Conservation (phyloP, 2,329 filamentous ascomycete species). For the Nemania sp. region DNA sequence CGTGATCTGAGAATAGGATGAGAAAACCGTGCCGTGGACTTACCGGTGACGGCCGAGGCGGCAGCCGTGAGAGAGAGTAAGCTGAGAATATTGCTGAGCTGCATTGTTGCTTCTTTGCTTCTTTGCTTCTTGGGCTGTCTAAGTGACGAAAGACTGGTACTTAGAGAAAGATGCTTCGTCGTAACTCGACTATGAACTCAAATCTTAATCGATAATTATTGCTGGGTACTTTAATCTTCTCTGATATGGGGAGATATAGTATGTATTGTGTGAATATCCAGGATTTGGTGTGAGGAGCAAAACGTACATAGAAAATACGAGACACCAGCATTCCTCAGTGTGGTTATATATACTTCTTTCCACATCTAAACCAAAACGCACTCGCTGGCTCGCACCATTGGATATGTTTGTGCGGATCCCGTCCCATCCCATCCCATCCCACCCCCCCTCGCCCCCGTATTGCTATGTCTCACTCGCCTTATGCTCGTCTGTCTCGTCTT, state of each 20-base stretch:
- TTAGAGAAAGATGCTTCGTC: not conserved
- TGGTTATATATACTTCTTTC: constrained; percentile 16
- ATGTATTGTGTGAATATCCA: not conserved
- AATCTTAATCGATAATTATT: not conserved
- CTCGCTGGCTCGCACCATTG: not conserved
- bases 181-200: not conserved
- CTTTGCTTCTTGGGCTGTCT: no score
- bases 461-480: constrained; percentile 3
- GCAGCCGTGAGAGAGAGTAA: constrained; percentile 37
- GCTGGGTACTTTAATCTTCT: no score
- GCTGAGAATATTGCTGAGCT: constrained; percentile 38
- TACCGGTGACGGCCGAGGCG: constrained; percentile 37
- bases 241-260: not conserved
- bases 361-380: not conserved
- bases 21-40: not conserved
- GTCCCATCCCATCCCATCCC: no score
- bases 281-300: constrained; percentile 7
- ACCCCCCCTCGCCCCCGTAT: no score
- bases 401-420: constrained; percentile 5
- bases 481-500: constrained; percentile 14
- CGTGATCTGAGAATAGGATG: not conserved
- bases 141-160: no score
- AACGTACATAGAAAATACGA: not conserved
- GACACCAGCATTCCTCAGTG: not conserved
- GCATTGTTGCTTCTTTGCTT: no score